Percentiles rank a stretch among this genome's conserved stretches.
phyloP scores from a whole-genome alignment of 1,284 basidiomycete species.

The Paramarasmius palmivorus region DNA sequence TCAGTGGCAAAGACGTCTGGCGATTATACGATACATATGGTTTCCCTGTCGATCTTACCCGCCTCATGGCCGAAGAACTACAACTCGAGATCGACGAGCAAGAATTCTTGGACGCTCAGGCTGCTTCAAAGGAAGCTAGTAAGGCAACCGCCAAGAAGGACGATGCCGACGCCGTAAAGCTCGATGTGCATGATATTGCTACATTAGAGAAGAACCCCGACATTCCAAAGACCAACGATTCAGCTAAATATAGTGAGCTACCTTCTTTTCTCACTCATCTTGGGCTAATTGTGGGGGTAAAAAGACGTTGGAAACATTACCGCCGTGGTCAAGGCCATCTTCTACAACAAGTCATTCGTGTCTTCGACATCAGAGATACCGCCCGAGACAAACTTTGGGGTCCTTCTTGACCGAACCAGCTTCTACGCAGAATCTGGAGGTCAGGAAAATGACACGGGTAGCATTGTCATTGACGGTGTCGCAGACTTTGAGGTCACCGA shows the following conservation, averaged over 20 bases:
- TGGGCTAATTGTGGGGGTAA: constrained; percentile 3
- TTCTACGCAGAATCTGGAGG: constrained; percentile 99
- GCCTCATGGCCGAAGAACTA: constrained; percentile 96
- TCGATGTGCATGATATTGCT: constrained; percentile 96
- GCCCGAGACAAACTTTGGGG: constrained; percentile 71
- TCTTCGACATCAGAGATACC: constrained; percentile 68
- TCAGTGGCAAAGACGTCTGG: constrained; percentile 95
- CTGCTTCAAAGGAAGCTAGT: constrained; percentile 88
- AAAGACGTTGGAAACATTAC: constrained; percentile 79
- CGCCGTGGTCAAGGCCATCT: constrained; percentile 84
- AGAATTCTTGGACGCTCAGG: constrained; percentile 91
- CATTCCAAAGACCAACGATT: constrained; percentile 95
- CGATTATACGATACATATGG: constrained; percentile 97
- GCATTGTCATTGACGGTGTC: constrained; percentile 89
- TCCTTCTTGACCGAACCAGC: constrained; percentile 92
- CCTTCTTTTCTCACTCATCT: constrained; percentile 5
- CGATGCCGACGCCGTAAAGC: constrained; percentile 72
- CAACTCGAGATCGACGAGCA: constrained; percentile 84
- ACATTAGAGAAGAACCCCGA: constrained; percentile 77
- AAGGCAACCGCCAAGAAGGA: constrained; percentile 79
- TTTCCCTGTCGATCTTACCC: constrained; percentile 96
- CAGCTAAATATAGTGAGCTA: constrained; percentile 80
- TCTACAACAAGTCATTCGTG: constrained; percentile 80
- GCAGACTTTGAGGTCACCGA: constrained; percentile 94
- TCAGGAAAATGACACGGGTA: constrained; percentile 96